Evolutionary conservation across 371 early-diverging fungal genomes (phyloP).

Genomic region (Gilbertella persicaria): DNA sequence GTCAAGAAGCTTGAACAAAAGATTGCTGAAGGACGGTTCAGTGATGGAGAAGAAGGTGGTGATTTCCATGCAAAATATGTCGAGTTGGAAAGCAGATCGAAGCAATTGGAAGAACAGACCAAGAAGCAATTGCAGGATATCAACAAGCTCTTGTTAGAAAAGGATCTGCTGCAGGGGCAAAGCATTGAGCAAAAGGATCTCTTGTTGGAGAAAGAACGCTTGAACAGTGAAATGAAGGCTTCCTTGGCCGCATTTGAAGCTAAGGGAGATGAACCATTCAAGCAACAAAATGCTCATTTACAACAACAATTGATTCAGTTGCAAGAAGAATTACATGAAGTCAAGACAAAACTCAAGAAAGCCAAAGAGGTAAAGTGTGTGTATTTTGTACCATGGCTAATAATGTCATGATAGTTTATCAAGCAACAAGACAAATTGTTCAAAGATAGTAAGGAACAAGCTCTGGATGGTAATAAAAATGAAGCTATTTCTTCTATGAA

Average conservation of each 20-base stretch:
- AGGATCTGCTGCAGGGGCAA: conserved; percentile 60
- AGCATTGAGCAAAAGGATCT: conserved; percentile 58
- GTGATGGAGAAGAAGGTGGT: conserved; percentile 31
- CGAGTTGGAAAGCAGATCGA: conserved; percentile 42
- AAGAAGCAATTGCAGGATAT: conserved; percentile 64
- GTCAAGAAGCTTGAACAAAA: conserved; percentile 29
- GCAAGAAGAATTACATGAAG: conserved; percentile 63
- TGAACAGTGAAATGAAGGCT: conserved; percentile 66
- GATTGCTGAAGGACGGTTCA: conserved; percentile 43
- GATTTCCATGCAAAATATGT: conserved; percentile 35
- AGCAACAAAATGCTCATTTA: conserved; percentile 58
- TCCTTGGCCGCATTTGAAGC: conserved; percentile 68
- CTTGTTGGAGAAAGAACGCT: conserved; percentile 55
- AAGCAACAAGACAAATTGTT: conserved; percentile 64
- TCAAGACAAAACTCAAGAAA: conserved; percentile 62
- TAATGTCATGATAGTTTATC: conserved; percentile 24
- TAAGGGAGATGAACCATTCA: conserved; percentile 64
- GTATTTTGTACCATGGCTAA: not conserved
- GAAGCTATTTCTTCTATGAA: conserved; percentile 78
- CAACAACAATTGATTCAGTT: conserved; percentile 55
- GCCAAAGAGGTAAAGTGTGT: conserved; percentile 65
- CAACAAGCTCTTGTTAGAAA: conserved; percentile 68
- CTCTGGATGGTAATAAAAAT: conserved; percentile 36
- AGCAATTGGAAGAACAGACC: conserved; percentile 61
- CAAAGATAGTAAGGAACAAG: conserved; percentile 40